These are phyloP conservation scores for Colletotrichum sp. DNA, from an alignment of 2,329 filamentous ascomycete species.

Conservation along the genomic window DNA sequence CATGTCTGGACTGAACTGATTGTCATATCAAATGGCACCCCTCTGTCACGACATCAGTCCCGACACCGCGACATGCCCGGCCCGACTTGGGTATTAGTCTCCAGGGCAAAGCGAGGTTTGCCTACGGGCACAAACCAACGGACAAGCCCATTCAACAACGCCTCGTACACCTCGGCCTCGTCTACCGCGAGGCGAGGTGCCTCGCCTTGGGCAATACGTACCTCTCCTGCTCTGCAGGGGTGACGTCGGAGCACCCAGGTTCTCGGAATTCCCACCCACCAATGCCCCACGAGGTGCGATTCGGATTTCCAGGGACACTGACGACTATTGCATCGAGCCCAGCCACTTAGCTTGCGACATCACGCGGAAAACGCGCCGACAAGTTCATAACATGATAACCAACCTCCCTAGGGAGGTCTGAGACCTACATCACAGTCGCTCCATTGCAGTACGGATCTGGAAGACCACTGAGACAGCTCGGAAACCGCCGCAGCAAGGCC, in stretches of 20 bases:
- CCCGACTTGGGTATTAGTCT: neutral
- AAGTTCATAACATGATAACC: neutral
- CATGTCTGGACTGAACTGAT: neutral
- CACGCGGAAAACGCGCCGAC: neutral
- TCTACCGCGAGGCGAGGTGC: neutral
- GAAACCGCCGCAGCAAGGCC: neutral
- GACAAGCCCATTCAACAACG: neutral
- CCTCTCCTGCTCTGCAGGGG: neutral
- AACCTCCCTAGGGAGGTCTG: neutral
- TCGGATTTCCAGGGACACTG: neutral
- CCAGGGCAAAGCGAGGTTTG: neutral
- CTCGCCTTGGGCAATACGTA: neutral
- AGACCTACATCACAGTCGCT: neutral
- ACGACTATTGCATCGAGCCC: neutral
- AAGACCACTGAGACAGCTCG: neutral
- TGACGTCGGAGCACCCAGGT: slow-evolving; percentile 11
- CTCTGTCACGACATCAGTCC: neutral
- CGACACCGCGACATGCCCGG: neutral
- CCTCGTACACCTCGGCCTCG: neutral
- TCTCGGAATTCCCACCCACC: neutral
- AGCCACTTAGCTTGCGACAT: neutral
- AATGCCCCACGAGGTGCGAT: neutral
- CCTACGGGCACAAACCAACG: neutral
- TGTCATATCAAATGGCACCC: neutral
- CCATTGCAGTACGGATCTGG: neutral